Conservation (phyloP, 257 asterid species). For the Sherardia arvensis region DNA sequence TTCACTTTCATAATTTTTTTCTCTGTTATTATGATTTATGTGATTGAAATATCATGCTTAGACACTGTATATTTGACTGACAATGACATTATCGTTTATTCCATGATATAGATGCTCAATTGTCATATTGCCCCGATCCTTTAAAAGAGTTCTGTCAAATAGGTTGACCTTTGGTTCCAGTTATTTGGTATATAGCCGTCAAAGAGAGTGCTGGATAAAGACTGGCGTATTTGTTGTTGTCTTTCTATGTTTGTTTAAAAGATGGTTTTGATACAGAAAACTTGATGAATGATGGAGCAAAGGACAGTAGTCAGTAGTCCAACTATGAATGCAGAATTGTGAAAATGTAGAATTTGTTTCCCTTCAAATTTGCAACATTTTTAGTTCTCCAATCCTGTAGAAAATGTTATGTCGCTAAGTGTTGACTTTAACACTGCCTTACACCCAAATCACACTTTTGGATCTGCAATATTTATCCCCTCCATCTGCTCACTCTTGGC, state of each 20-base stretch:
- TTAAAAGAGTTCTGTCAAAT: neutral
- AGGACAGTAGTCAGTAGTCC: neutral
- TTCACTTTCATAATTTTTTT: conserved; percentile 3
- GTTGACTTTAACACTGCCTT: neutral
- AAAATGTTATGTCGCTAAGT: neutral
- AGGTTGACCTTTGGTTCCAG: too few species aligned
- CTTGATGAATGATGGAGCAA: neutral
- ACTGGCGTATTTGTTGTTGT: too few species aligned
- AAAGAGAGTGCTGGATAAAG: too few species aligned
- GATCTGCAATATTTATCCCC: neutral
- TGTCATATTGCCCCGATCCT: neutral
- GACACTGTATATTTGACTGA: neutral
- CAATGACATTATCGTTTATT: neutral
- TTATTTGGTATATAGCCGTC: too few species aligned
- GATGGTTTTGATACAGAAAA: neutral
- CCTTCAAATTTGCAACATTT: neutral
- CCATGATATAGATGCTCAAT: neutral
- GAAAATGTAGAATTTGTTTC: neutral
- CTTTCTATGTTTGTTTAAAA: too few species aligned
- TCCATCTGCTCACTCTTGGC: neutral
- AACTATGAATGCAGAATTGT: neutral
- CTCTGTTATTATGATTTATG: neutral
- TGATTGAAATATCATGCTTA: neutral
- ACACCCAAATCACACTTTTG: too few species aligned
- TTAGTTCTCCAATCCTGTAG: neutral